Base-by-base conservation (phyloP, 108 stramenopile species). In the Fragilariopsis cylindrus region DNA sequence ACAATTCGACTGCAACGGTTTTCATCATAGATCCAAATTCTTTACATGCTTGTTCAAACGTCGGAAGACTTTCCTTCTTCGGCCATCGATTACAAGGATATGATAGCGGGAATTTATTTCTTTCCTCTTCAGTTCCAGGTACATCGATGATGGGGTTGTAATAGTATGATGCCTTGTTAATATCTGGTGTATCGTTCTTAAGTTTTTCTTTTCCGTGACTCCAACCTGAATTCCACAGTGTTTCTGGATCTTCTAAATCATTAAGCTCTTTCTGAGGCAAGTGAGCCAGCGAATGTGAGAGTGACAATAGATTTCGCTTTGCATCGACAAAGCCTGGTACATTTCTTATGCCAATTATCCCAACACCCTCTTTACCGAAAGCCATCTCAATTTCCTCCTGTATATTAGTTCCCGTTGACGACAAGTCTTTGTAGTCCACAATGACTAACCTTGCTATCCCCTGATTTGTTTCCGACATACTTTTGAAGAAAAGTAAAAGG, bases 61-160 rank as follows among this genome's bases (percentile, higher is more conserved):
- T 63, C 8, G 95, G 93, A 13, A 97, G 39, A 12, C 74, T 65
- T 50, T 86, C 74, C 39, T 73, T 64, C 4, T 40, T 6, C 3
- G 97, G 97, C 97, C 97, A 97, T 44, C 84, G 72, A 73, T 97
- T 97, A 68, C 73, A 77, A 8, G 97, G 97, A 85, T 95, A 96
- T 6, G 90, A 90, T 5, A 87, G 66, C 9, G 97, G 97, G 78
- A 79, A 96, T 54, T 82, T 57, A 9, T 75, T 64, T 21, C 95
- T 84, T 56, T 94, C 92, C 47, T 90, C 85, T 60, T 79, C 67
- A 4, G 89, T 88, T 11, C 93, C 96, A 3, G 97, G 95, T 12
- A 55, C 55, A 75, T 97, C 95, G 15, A 85, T 79, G 7, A 93
- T 19, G 7, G 93, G 96, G 69, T 91, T 91, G 82, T 90, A 97